These are phyloP conservation scores for Elsinoe fawcettii DNA, from an alignment of 2,329 filamentous ascomycete species.

Conservation along the genomic window DNA sequence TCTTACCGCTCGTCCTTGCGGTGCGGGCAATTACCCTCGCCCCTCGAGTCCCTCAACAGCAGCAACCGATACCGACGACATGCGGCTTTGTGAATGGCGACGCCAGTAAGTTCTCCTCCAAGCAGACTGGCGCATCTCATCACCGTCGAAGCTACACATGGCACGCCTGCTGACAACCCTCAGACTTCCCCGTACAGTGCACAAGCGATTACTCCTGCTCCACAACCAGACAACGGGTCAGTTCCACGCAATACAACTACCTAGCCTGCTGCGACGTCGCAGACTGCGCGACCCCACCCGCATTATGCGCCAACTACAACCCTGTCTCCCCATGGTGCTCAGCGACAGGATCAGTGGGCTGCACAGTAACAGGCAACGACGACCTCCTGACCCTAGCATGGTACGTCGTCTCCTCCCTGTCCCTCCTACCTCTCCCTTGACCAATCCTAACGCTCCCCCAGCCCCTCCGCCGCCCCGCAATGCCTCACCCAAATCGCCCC, in stretches of 20 bases:
- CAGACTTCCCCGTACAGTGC: background rate
- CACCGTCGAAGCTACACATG: background rate
- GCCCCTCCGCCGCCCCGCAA: background rate
- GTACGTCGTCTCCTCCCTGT: background rate
- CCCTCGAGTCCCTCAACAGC: background rate
- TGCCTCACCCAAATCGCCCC: background rate
- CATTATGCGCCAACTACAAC: background rate
- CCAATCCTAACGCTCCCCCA: background rate
- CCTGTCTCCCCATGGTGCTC: background rate
- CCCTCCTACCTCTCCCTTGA: background rate
- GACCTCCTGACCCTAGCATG: background rate
- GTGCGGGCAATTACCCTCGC: background rate
- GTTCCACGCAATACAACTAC: background rate
- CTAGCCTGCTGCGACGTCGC: background rate
- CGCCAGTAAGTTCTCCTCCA: background rate
- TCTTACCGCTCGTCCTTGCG: background rate
- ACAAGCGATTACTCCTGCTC: background rate
- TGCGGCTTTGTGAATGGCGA: background rate
- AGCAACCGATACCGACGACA: background rate
- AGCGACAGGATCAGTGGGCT: background rate
- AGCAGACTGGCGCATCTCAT: too few relatives aligned
- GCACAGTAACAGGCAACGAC: background rate
- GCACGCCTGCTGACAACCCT: background rate
- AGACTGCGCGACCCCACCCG: background rate
- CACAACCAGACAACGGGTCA: background rate